phyloP scores from a whole-genome alignment of 176 grass and related monocot species.

The Carex scoparia region DNA sequence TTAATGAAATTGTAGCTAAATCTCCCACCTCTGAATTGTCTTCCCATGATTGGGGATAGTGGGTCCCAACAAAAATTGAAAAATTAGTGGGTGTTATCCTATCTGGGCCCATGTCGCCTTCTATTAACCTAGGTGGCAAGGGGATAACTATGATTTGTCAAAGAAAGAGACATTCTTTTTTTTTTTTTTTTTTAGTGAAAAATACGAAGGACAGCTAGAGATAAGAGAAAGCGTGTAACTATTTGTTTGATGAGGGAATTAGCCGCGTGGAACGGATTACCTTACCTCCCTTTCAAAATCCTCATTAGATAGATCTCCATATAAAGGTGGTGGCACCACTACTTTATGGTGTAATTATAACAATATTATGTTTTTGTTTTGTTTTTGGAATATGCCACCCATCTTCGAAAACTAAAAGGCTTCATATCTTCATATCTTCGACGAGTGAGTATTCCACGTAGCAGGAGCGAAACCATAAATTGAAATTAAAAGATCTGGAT shows the following conservation, averaged over 20 bases:
- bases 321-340: background rate
- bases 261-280: background rate
- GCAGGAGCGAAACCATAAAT: no score
- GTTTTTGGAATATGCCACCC: background rate
- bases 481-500: no score
- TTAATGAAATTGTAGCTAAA: constrained; percentile 6
- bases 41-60: background rate
- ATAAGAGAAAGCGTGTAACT: background rate
- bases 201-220: background rate
- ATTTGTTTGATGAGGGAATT: constrained; percentile 6
- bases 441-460: no score
- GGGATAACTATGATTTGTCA: constrained; percentile 16
- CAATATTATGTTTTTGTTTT: background rate
- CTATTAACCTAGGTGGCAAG: background rate
- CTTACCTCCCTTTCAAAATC: background rate
- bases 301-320: background rate
- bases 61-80: background rate
- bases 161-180: background rate
- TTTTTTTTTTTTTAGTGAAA: background rate
- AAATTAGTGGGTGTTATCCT: constrained; percentile 8
- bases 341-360: background rate
- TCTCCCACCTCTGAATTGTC: background rate
- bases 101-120: constrained; percentile 9
- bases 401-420: background rate
- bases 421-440: no score